Evolutionary conservation across 306 rosid genomes (phyloP).

Genomic region (Gastrolobium bilobum): DNA sequence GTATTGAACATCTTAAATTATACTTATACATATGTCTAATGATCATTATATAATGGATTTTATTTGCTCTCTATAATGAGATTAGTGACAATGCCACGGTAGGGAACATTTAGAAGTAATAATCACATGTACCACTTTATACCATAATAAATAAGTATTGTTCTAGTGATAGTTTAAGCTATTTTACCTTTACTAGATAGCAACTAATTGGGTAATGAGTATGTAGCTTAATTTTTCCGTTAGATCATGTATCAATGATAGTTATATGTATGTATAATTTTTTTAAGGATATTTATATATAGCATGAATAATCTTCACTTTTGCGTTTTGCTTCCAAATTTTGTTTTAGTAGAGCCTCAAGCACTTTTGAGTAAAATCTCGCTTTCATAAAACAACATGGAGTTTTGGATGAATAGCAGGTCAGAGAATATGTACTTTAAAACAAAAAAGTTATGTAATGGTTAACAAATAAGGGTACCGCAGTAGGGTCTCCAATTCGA

Average conservation of each 20-base stretch:
- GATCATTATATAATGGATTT: slow-evolving; percentile 4
- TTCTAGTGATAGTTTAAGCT: slow-evolving; percentile 3
- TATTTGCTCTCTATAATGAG: not conserved
- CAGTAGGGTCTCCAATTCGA: slow-evolving; percentile 98
- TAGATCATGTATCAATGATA: slow-evolving; percentile 17
- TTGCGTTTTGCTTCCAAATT: slow-evolving; percentile 25
- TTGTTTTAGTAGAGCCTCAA: slow-evolving; percentile 24
- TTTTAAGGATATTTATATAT: slow-evolving; percentile 4
- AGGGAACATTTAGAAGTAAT: slow-evolving; percentile 14
- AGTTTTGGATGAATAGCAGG: slow-evolving; percentile 1
- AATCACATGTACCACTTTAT: not conserved
- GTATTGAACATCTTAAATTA: slow-evolving; percentile 6
- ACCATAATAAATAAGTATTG: not conserved
- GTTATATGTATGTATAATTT: not conserved
- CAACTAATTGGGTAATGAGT: slow-evolving; percentile 32
- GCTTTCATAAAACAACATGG: slow-evolving; percentile 25
- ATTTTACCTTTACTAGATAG: slow-evolving; percentile 37
- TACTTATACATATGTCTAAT: not conserved
- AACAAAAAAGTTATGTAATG: slow-evolving; percentile 27
- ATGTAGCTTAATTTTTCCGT: slow-evolving; percentile 21
- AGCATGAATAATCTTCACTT: slow-evolving; percentile 13
- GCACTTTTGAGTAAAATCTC: slow-evolving; percentile 33
- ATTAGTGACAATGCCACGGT: slow-evolving; percentile 10
- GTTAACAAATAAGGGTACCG: slow-evolving; percentile 64
- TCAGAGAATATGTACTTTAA: slow-evolving; percentile 18